Percentiles rank a stretch among this genome's conserved stretches.
Conservation (phyloP, 2,329 filamentous ascomycete species). For the Beauveria asiatica region DNA sequence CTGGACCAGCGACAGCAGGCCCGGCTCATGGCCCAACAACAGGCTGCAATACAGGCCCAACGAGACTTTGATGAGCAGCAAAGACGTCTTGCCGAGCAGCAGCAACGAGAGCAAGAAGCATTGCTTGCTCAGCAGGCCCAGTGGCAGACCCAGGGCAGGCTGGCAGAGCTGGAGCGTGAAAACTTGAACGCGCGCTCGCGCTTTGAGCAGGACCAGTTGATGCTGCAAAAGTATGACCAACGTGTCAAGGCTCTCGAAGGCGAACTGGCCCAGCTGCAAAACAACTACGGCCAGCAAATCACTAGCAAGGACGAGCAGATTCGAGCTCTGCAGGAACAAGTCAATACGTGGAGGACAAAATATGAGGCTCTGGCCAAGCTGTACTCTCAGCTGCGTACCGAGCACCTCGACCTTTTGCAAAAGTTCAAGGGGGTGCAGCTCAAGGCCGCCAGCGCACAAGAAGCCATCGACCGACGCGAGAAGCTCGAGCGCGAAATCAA, state of each 20-base stretch:
- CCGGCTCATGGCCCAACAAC: conserved; percentile 70
- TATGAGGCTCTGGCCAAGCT: conserved; percentile 95
- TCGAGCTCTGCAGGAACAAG: conserved; percentile 83
- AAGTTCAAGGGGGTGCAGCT: conserved; percentile 95
- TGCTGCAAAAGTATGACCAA: conserved; percentile 94
- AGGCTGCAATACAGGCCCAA: conserved; percentile 77
- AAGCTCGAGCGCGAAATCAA: conserved; percentile 96
- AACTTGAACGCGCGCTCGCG: conserved; percentile 90
- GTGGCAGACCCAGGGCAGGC: conserved; percentile 89
- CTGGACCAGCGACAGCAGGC: conserved; percentile 81
- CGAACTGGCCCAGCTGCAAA: conserved; percentile 74
- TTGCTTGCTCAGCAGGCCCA: conserved; percentile 81
- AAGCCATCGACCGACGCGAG: conserved; percentile 89
- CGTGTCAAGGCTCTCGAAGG: conserved; percentile 87
- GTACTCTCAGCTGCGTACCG: conserved; percentile 90
- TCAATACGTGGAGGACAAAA: conserved; percentile 95
- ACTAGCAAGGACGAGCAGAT: conserved; percentile 92
- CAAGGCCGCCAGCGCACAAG: conserved; percentile 93
- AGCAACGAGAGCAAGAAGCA: conserved; percentile 83
- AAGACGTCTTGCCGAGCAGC: conserved; percentile 76
- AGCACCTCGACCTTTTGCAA: conserved; percentile 88
- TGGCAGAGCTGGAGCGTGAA: conserved; percentile 90
- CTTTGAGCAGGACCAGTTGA: conserved; percentile 93
- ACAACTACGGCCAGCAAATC: conserved; percentile 77
- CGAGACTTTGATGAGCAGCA: conserved; percentile 97